phyloP scores from a whole-genome alignment of 306 rosid species.

The Quercus cerris region DNA sequence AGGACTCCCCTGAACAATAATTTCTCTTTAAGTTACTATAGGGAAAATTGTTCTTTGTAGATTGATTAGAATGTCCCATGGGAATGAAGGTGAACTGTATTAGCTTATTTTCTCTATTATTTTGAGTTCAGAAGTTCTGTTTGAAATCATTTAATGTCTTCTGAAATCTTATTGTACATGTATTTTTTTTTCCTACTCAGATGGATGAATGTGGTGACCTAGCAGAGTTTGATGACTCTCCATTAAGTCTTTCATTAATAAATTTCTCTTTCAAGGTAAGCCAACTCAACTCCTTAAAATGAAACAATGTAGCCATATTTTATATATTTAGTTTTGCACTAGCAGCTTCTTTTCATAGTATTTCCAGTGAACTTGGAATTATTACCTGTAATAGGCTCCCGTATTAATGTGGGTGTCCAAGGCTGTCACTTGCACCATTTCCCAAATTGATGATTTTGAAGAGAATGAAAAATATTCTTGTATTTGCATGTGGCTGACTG shows the following conservation, averaged over 20 bases:
- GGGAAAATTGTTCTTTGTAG: background rate
- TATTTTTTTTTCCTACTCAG: background rate
- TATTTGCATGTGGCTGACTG: background rate
- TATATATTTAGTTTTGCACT: background rate
- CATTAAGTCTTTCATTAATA: background rate
- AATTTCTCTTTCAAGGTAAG: conserved; percentile 7
- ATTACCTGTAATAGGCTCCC: background rate
- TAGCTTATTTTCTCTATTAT: background rate
- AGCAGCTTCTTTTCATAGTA: background rate
- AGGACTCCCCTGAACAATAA: background rate
- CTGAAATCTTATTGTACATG: background rate
- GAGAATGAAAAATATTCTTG: background rate
- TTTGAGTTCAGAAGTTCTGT: background rate
- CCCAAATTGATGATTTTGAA: background rate
- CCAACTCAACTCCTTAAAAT: background rate
- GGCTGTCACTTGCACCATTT: background rate
- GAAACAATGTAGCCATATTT: background rate
- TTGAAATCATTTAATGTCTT: background rate
- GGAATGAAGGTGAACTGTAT: background rate
- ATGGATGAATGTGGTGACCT: conserved; percentile 8
- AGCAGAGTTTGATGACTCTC: background rate
- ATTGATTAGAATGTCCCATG: background rate
- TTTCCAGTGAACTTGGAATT: background rate
- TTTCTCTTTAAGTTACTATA: background rate
- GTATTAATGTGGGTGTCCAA: background rate